Conservation (phyloP, 2,329 filamentous ascomycete genomes). For the Claviceps citrina region DNA sequence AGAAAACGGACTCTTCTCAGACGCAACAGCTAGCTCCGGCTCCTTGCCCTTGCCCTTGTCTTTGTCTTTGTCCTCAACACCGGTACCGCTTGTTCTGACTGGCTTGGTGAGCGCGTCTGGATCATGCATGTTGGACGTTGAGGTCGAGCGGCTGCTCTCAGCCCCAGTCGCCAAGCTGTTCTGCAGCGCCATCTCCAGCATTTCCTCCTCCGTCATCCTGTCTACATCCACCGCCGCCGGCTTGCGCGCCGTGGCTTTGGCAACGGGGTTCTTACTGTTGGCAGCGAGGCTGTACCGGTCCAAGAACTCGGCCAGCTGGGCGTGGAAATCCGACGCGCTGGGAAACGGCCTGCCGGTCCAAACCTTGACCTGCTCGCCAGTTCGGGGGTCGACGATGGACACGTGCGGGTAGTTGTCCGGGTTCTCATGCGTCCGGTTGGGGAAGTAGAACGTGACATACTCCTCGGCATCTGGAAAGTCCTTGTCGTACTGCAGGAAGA, state of each 20-base stretch:
- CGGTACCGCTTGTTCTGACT: slow-evolving; percentile 14
- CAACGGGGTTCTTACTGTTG: slow-evolving; percentile 85
- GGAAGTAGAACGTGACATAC: slow-evolving; percentile 85
- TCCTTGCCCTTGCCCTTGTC: slow-evolving; percentile 43
- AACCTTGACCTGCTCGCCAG: slow-evolving; percentile 90
- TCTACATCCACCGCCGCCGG: slow-evolving; percentile 59
- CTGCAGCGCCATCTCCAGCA: slow-evolving; percentile 84
- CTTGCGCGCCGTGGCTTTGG: slow-evolving; percentile 46
- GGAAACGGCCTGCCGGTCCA: slow-evolving; percentile 81
- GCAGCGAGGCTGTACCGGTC: slow-evolving; percentile 84
- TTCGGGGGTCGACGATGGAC: slow-evolving; percentile 86
- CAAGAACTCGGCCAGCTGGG: slow-evolving; percentile 88
- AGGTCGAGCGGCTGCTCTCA: slow-evolving; percentile 19
- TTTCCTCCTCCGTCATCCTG: slow-evolving; percentile 91
- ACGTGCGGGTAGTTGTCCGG: slow-evolving; percentile 91
- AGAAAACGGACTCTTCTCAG: slow-evolving; percentile 40
- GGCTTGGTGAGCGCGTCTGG: slow-evolving; percentile 77
- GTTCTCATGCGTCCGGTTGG: slow-evolving; percentile 52
- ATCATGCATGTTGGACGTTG: slow-evolving; percentile 48
- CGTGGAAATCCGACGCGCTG: slow-evolving; percentile 63
- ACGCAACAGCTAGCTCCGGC: slow-evolving; percentile 21
- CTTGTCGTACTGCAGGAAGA: slow-evolving; percentile 90
- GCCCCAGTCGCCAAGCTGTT: slow-evolving; percentile 56
- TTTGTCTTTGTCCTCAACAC: slow-evolving; percentile 29
- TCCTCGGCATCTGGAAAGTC: slow-evolving; percentile 62